A percentile compares a stretch with the other conserved stretches of the same genome.
phyloP scores from a whole-genome alignment of 2,329 filamentous ascomycete genomes.

The Chrysoporthe deuterocubensis region DNA sequence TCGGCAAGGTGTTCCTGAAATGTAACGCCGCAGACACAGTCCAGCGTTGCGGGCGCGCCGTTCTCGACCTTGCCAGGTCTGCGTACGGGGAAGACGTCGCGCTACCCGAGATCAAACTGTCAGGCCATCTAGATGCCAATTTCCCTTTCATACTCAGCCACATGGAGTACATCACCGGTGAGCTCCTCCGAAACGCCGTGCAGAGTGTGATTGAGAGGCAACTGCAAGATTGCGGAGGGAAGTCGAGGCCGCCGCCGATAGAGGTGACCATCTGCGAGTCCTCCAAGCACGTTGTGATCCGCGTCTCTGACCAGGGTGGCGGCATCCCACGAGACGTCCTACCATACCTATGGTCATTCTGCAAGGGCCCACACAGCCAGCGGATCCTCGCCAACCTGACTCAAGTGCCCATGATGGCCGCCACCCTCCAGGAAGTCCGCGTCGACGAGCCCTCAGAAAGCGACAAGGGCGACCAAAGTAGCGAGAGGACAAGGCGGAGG shows the following conservation, averaged over 20 bases:
- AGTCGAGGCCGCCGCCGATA: slow-evolving; percentile 72
- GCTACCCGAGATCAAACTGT: slow-evolving; percentile 80
- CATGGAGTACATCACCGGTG: slow-evolving; percentile 95
- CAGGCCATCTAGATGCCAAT: slow-evolving; percentile 84
- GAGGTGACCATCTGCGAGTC: slow-evolving; percentile 95
- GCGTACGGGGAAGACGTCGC: slow-evolving; percentile 73
- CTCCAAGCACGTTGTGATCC: slow-evolving; percentile 91
- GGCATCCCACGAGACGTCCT: slow-evolving; percentile 85
- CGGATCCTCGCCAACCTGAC: slow-evolving; percentile 82
- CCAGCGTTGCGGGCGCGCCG: slow-evolving; percentile 76
- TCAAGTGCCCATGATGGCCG: slow-evolving; percentile 87
- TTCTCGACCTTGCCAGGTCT: slow-evolving; percentile 73
- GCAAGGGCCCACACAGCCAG: slow-evolving; percentile 82
- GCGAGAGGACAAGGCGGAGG: slow-evolving; percentile 12
- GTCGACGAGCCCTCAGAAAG: slow-evolving; percentile 42
- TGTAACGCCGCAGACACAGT: slow-evolving; percentile 92
- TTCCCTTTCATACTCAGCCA: slow-evolving; percentile 97
- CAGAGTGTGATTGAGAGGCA: slow-evolving; percentile 86
- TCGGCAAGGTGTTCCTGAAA: slow-evolving; percentile 93
- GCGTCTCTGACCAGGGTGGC: slow-evolving; percentile 93
- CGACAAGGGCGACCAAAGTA: slow-evolving; percentile 14
- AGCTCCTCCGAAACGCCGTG: slow-evolving; percentile 92
- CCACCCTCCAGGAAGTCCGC: slow-evolving; percentile 86
- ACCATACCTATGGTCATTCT: slow-evolving; percentile 95
- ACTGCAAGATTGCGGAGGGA: slow-evolving; percentile 40